phyloP scores from a whole-genome alignment of 1,284 basidiomycete species.

The Puccinia coronata region DNA sequence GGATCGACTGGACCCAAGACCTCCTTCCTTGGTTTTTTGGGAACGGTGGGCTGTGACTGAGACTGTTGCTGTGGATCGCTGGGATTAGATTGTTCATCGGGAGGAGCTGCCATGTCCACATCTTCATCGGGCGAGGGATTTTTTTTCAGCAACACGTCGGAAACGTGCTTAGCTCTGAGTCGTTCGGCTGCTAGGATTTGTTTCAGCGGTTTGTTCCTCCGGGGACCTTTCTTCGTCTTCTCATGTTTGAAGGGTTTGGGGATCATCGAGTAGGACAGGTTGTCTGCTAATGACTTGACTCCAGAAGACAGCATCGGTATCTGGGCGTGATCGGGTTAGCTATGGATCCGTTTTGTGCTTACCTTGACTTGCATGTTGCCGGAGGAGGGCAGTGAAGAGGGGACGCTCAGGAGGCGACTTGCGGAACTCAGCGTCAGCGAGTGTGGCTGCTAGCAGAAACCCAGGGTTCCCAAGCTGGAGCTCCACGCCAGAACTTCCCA shows the following conservation, averaged over 20 bases:
- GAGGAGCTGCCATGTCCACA: constrained; percentile 26
- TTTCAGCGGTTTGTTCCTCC: constrained; percentile 46
- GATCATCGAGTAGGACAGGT: constrained; percentile 25
- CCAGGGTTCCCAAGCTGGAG: too few species aligned
- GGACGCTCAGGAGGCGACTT: too few species aligned
- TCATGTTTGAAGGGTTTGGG: constrained; percentile 42
- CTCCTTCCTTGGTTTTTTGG: constrained; percentile 9
- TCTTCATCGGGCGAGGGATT: constrained; percentile 27
- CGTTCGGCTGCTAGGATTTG: constrained; percentile 41
- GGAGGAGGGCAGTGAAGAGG: too few species aligned
- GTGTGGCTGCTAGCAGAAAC: too few species aligned
- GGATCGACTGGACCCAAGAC: constrained; percentile 4
- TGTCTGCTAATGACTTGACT: constrained; percentile 48
- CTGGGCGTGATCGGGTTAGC: constrained; percentile 23
- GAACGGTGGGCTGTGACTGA: not conserved
- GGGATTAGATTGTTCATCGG: not conserved
- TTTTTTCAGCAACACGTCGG: constrained; percentile 8
- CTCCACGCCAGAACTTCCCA: too few species aligned
- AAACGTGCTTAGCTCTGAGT: constrained; percentile 29
- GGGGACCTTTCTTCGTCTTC: constrained; percentile 5
- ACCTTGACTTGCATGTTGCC: too few species aligned
- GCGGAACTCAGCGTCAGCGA: too few species aligned
- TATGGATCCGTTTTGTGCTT: too few species aligned
- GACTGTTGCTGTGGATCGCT: constrained; percentile 9
- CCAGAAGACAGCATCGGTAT: constrained; percentile 53